Base-by-base conservation (phyloP, 2,329 filamentous ascomycete species). In the Apiospora rasikravindrae region DNA sequence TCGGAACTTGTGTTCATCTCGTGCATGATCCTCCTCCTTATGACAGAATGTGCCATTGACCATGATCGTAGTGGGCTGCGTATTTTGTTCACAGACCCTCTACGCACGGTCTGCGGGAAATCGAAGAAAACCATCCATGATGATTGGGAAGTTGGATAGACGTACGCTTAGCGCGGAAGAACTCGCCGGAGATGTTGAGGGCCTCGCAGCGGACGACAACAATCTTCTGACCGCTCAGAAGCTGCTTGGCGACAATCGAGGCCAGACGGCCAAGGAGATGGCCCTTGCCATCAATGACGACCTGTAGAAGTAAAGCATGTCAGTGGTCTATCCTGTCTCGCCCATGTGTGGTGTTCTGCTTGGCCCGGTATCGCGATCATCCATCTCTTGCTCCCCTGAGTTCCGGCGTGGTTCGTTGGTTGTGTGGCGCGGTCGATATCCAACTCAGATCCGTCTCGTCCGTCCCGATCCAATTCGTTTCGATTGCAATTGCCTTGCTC, bases 141-240 rank as follows among this genome's bases (percentile, higher is more conserved):
- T 76, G 11, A 5, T 22, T n/a, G 57, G 19, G 22, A n/a, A 40
- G 57, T n/a, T 40, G 33, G 75, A 77, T 77, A 77, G 83, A 98
- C 96, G 88, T 98, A 99, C 96, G 93, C 93, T 99, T 99, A 81
- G 96, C 92, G 87, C 96, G 95, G 94, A 99, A 99, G 94, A 99
- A 99, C 91, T 98, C 96, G 89, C 96, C 96, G 81, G 96, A 99
- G 91, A 99, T 99, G 93, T 99, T 99, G 87, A 99, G 92, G 82
- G 94, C 95, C 90, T 99, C 96, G 88, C 94, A 97, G 90, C 96
- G 94, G 86, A 99, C 96, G 81, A 99, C 90, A 83, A 98, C 96
- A 85, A 99, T 97, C 93, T 98, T 98, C 90, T 98, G 96, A 86
- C 96, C 96, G 88, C 92, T 97, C 82, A 98, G 94, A 84, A 98